phyloP scores from a whole-genome alignment of 345 rosid genomes.

The Brassica juncea region DNA sequence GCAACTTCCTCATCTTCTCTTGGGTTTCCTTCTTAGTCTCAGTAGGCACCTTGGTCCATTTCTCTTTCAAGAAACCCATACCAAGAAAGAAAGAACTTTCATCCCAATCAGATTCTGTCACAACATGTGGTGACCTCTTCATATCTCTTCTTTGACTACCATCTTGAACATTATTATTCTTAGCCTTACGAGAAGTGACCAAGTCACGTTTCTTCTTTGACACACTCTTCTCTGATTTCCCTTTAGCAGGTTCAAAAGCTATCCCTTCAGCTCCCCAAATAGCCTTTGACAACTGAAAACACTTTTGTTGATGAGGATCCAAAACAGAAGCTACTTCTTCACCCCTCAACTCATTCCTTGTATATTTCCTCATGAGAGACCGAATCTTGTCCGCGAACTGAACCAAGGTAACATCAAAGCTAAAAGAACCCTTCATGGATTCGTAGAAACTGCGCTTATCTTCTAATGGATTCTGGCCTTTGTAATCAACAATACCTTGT shows the following conservation, averaged over 20 bases:
- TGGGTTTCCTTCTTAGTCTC: conserved; percentile 3
- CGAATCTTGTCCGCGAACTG: neutral
- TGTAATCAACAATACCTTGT: neutral
- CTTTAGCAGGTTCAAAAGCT: neutral
- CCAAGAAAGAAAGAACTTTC: conserved; percentile 7
- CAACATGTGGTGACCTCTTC: neutral
- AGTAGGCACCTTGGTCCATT: neutral
- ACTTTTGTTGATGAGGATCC: neutral
- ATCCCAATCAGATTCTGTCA: neutral
- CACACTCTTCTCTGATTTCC: neutral
- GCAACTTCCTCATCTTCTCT: conserved; percentile 2
- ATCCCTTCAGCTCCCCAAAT: neutral
- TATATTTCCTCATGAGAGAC: neutral
- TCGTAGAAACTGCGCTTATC: neutral
- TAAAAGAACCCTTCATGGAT: neutral
- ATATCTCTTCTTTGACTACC: neutral
- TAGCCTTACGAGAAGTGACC: neutral
- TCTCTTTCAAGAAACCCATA: neutral
- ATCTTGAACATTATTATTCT: neutral
- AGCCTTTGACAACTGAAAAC: neutral
- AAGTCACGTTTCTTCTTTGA: neutral
- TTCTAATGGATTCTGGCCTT: neutral
- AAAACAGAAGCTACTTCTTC: neutral
- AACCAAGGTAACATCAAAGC: neutral
- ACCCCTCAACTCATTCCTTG: neutral